Evolutionary conservation across 441 rosid genomes (phyloP), one percentile per base, ranked within the genome.

Genomic region (Arabidopsis lyrata): DNA sequence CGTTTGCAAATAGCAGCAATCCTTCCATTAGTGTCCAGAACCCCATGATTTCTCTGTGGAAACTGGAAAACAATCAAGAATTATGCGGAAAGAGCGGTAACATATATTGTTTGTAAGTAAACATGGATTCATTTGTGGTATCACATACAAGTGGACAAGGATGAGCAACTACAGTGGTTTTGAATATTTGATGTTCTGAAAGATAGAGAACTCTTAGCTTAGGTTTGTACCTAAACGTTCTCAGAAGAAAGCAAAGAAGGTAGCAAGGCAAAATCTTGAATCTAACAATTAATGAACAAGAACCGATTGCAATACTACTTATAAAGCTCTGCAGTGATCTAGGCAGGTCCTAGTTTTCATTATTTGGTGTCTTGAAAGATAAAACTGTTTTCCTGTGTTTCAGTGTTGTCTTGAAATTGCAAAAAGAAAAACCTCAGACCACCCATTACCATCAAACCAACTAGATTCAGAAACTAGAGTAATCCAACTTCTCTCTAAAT

Each of bases 21-120:
- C 90, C 95, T 83, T 90, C 96, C 74, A 90, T 72, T 1, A 87
- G 66, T 27, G 87, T 83, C 98, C 97, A 86, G 50, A 93, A 86
- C 0, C 96, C 96, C 95, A 93, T 87, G 49, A 9, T 66, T 58
- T 62, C 55, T 45, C 87, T 82, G 85, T 57, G 49, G 5, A 35
- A 36, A 57, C 3, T 58, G 49, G 8, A 35, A 34, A 63, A 39
- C 4, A 2, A 70, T 57, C 32, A 36, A 24, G 41, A 42, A 59
- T 52, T 9, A 66, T 53, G 12, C 11, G 15, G 6, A 42, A 16
- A 38, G 31, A 29, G 66, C 45, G 35, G 8, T 10, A 49, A 34
- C 58, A 70, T 56, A 31, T 11, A 32, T 34, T 13, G 7, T 12
- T n/a, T n/a, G n/a, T 18, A 18, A 6, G 52, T 47, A 16, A 16